Conservation (phyloP, 78 protist genomes). For the Dictyostelium discoideum region dicty_2.7 NC_007089.4:2805001-2805500, state of each 20-base stretch:
- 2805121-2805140: too few relatives aligned
- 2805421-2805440: background rate
- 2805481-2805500: background rate
- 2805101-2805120: too few relatives aligned
- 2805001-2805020: too few relatives aligned
- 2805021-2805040: too few relatives aligned
- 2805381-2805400: background rate
- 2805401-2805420: background rate
- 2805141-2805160: too few relatives aligned
- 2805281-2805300: background rate
- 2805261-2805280: background rate
- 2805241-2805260: background rate
- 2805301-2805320: background rate
- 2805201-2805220: background rate
- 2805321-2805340: conserved; percentile 12
- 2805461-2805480: too few relatives aligned
- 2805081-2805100: too few relatives aligned
- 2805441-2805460: too few relatives aligned
- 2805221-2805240: background rate
- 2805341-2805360: conserved; percentile 29
- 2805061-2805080: too few relatives aligned
- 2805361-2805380: conserved; percentile 88
- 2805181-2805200: too few relatives aligned
- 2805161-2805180: too few relatives aligned
- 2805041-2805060: too few relatives aligned